These are phyloP conservation scores for Phaeotremella fagi DNA, from an alignment of 768 basidiomycete genomes.

Conservation along the genomic window DNA sequence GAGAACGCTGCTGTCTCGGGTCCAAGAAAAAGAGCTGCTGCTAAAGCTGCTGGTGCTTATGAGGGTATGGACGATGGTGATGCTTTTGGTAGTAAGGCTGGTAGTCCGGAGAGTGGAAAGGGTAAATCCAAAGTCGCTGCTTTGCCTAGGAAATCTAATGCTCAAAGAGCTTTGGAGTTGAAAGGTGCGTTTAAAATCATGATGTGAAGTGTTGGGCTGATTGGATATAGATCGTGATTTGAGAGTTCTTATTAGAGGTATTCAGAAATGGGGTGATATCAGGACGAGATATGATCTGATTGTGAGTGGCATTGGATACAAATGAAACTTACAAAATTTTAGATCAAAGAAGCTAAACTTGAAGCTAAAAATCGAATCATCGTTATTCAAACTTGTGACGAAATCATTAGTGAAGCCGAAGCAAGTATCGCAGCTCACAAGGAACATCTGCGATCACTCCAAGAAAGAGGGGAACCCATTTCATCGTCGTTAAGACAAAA, in stretches of 20 bases:
- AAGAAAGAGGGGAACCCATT: constrained; percentile 78
- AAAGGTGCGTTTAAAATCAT: constrained; percentile 54
- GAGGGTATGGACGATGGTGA: constrained; percentile 70
- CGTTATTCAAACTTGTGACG: constrained; percentile 85
- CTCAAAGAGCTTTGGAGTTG: constrained; percentile 90
- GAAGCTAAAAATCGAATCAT: constrained; percentile 89
- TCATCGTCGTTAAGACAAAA: constrained; percentile 94
- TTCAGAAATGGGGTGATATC: constrained; percentile 98
- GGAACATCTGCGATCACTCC: constrained; percentile 67
- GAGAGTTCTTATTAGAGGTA: constrained; percentile 85
- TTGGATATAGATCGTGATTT: constrained; percentile 80
- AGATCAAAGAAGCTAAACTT: constrained; percentile 86
- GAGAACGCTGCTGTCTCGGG: constrained; percentile 59
- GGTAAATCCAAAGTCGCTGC: constrained; percentile 53
- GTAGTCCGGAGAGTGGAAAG: constrained; percentile 65
- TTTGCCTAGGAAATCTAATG: constrained; percentile 78
- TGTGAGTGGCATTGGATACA: constrained; percentile 54
- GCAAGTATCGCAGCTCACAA: constrained; percentile 80
- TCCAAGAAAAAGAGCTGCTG: constrained; percentile 70
- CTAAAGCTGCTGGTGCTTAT: constrained; percentile 63
- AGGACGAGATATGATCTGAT: constrained; percentile 89
- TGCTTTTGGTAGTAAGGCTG: constrained; percentile 57
- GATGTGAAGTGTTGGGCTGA: not conserved
- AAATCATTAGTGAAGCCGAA: constrained; percentile 79
- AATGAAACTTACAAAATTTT: not conserved